Evolutionary conservation across 1,284 basidiomycete genomes (phyloP).

Genomic region (Grifola frondosa): DNA sequence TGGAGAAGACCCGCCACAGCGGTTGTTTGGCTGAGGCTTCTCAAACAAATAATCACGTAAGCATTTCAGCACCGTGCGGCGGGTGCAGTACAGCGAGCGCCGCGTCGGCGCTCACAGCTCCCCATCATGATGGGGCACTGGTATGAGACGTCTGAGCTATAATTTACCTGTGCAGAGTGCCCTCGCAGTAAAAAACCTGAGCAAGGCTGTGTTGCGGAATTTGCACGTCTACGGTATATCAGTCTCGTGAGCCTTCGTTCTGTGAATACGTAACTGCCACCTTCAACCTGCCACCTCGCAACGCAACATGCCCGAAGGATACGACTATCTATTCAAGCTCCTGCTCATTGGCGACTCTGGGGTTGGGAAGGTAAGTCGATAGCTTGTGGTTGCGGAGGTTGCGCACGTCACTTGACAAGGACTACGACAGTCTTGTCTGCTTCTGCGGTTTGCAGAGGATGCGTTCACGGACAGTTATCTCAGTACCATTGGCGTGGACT

Average conservation of each 20-base stretch:
- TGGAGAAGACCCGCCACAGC: background rate
- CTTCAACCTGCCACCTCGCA: too few relatives aligned
- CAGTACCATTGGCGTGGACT: conserved; percentile 98
- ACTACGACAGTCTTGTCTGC: conserved; percentile 84
- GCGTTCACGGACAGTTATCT: conserved; percentile 99
- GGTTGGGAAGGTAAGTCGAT: conserved; percentile 82
- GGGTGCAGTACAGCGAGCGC: too few relatives aligned
- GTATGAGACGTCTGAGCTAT: background rate
- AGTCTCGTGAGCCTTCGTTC: too few relatives aligned
- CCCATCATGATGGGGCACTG: background rate
- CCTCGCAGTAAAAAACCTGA: conserved; percentile 1
- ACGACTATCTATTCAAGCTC: conserved; percentile 98
- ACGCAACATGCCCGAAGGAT: too few relatives aligned
- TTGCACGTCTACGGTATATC: too few relatives aligned
- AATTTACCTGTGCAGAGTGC: background rate
- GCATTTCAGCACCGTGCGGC: too few relatives aligned
- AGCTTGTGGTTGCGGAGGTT: background rate
- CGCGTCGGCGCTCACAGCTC: too few relatives aligned
- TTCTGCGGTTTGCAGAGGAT: conserved; percentile 98
- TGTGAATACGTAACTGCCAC: too few relatives aligned
- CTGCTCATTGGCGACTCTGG: conserved; percentile 92
- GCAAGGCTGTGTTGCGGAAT: conserved; percentile 2
- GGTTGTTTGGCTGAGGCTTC: conserved; percentile 22
- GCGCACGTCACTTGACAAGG: too few relatives aligned
- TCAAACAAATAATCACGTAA: conserved; percentile 21